Evolutionary conservation across 805 yeast genomes (phyloP), one percentile per base, ranked within the genome.

Genomic region (Blastobotrys terrestris): DNA sequence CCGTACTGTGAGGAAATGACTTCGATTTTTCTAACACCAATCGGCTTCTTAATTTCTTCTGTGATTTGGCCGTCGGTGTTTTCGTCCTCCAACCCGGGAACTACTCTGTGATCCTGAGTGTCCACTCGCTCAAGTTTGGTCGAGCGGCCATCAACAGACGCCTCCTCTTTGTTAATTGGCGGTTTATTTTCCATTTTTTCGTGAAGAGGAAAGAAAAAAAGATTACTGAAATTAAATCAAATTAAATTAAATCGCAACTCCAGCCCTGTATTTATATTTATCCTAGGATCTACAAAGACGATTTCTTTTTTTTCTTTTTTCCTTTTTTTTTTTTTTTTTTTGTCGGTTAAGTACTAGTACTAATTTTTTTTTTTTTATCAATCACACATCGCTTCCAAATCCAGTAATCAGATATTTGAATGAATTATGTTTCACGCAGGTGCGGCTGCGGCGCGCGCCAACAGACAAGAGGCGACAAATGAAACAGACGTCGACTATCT

Each of bases 1-100:
- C 67, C 56, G 59, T 78, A 81, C 56, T 79, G 83, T 26, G 72
- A 71, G 16, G 79, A 72, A 56, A 80, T 72, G 26, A 80, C 69
- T 63, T 84, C 87, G 19, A 77, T 74, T 57, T 77, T 79, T 51
- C 76, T 66, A 31, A 84, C 80, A 57, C 87, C 87, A 51, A 60
- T 48, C 3, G 69, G 59, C 50, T 60, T 50, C 44, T 52, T 41
- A 20, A 48, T 48, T 20, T 48, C 46, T 14, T 48, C 40, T 7
- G 26, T 41, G n/a, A 35, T 3, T 13, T 6, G 42, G 18, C 42
- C 42, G 35, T 26, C 42, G n/a, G 42, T 4, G 18, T 15, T 8
- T 18, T 18, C 44, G 8, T 18, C 16, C 20, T 41, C 44, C 44
- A 15, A 15, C 3, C 19, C 44, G 3, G 20, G 20, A 15, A 15